Evolutionary conservation across 2,329 filamentous ascomycete species (phyloP).

Genomic region (Neoarthrinium moseri): DNA sequence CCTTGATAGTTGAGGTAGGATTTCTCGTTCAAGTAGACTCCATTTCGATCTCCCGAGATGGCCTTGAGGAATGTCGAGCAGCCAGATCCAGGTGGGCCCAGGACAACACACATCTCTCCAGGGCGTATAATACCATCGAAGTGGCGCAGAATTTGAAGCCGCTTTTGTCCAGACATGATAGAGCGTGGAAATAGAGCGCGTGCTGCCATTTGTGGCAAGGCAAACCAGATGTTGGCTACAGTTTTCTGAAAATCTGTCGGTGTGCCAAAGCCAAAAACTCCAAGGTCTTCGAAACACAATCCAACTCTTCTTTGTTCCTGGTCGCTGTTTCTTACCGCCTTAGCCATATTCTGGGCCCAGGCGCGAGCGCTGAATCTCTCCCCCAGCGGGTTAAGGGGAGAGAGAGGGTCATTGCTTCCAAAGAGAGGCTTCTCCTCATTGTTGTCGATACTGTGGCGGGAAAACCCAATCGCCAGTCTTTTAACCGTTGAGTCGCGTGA

Average conservation of each 20-base stretch:
- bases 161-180: conserved; percentile 17
- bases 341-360: conserved; percentile 1
- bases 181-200: neutral
- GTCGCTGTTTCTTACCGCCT: neutral
- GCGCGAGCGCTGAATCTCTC: conserved; percentile 3
- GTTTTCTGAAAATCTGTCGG: conserved; percentile 32
- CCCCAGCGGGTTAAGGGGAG: conserved; percentile 1
- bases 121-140: conserved; percentile 51
- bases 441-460: no score
- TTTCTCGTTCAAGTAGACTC: conserved; percentile 40
- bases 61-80: conserved; percentile 58
- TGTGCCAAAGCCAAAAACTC: conserved; percentile 35
- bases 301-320: conserved; percentile 17
- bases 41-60: conserved; percentile 52
- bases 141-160: conserved; percentile 48
- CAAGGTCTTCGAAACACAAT: conserved; percentile 36
- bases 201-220: neutral
- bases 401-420: neutral
- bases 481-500: no score
- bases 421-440: no score
- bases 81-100: conserved; percentile 45
- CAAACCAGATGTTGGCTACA: neutral
- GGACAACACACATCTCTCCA: conserved; percentile 50
- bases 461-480: no score
- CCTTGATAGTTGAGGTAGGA: conserved; percentile 54